A percentile compares a stretch with the other conserved stretches of the same genome.
These are phyloP conservation scores for Dryadomyces quercivorus DNA, from an alignment of 2,329 filamentous ascomycete genomes.

Conservation along the genomic window DNA sequence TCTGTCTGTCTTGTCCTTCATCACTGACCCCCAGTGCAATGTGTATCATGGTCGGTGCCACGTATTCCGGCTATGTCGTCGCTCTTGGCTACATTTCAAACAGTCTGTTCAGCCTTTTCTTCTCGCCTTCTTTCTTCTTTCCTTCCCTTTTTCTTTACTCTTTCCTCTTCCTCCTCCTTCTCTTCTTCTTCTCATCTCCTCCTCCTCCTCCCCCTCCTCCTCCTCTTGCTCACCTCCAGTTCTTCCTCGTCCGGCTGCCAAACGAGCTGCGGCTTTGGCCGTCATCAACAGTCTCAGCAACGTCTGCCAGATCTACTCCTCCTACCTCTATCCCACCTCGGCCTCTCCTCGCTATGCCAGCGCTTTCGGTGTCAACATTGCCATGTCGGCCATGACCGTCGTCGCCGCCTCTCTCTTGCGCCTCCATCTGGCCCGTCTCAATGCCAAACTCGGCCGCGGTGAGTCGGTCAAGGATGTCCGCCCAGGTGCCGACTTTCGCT, in stretches of 20 bases:
- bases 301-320: background rate
- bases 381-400: background rate
- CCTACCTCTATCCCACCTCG: background rate
- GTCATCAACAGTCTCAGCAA: background rate
- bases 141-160: too few relatives aligned
- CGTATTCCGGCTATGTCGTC: background rate
- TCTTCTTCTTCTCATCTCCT: too few relatives aligned
- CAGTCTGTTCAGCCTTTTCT: too few relatives aligned
- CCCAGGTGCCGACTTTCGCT: background rate
- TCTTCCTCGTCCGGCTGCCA: background rate
- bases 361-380: background rate
- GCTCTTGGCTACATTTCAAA: conserved; percentile 1
- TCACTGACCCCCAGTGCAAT: conserved; percentile 1
- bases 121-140: too few relatives aligned
- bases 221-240: background rate
- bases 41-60: conserved; percentile 1
- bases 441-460: background rate
- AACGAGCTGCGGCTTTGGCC: background rate
- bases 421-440: background rate
- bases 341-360: background rate
- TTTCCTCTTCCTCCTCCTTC: too few relatives aligned
- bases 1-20: too few relatives aligned
- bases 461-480: background rate
- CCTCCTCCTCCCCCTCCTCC: background rate
- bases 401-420: background rate